Conservation (phyloP, 805 yeast genomes). For the Jamesozyma rosinii region DNA sequence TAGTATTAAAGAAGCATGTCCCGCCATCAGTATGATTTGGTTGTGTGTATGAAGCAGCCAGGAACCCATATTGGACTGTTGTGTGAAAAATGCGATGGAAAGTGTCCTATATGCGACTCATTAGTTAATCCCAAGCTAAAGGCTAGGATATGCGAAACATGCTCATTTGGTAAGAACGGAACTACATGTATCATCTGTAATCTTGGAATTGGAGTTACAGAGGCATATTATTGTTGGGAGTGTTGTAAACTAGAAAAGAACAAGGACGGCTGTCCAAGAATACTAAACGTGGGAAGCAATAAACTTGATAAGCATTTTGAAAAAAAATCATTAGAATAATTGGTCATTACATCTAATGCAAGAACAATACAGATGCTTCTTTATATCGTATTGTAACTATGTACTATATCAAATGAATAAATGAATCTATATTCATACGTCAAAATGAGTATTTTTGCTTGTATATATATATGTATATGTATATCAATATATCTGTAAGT, state of each 20-base stretch:
- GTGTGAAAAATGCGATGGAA: slow-evolving; percentile 83
- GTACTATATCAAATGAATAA: neutral
- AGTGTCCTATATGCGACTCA: slow-evolving; percentile 86
- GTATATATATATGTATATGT: too few species aligned
- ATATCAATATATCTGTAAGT: too few species aligned
- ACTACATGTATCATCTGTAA: slow-evolving; percentile 77
- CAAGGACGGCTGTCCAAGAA: slow-evolving; percentile 87
- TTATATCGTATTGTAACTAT: neutral
- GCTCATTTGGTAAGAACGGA: slow-evolving; percentile 61
- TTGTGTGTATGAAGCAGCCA: slow-evolving; percentile 77
- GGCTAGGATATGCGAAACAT: slow-evolving; percentile 75
- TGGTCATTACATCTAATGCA: neutral
- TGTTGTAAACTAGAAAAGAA: slow-evolving; percentile 73
- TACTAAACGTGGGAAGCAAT: slow-evolving; percentile 71
- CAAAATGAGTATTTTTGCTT: too few species aligned
- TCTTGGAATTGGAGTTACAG: slow-evolving; percentile 37
- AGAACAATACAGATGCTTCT: too few species aligned
- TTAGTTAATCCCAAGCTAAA: slow-evolving; percentile 58
- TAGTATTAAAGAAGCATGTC: slow-evolving; percentile 44
- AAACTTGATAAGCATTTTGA: slow-evolving; percentile 58
- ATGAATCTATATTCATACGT: too few species aligned
- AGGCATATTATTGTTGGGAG: slow-evolving; percentile 78
- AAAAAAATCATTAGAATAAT: slow-evolving; percentile 28
- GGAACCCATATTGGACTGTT: slow-evolving; percentile 63
- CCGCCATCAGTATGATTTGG: slow-evolving; percentile 77